A percentile compares a stretch with the other conserved stretches of the same genome.
phyloP scores from a whole-genome alignment of 2,329 filamentous ascomycete genomes.

The Allantophomopsis lycopodina region DNA sequence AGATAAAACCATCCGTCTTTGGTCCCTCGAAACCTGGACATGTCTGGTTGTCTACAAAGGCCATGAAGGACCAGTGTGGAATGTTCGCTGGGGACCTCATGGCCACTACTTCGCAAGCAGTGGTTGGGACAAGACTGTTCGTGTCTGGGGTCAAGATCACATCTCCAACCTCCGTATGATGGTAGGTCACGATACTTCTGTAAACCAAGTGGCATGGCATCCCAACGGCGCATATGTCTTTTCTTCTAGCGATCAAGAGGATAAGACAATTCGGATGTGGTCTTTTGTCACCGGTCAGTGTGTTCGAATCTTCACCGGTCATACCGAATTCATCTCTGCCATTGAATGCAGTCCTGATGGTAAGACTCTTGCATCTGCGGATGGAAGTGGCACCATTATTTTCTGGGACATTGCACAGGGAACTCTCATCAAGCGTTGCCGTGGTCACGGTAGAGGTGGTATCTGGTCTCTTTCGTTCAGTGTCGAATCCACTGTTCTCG shows the following conservation, averaged over 20 bases:
- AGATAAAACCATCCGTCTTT: slow-evolving; percentile 79
- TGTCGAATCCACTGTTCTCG: slow-evolving; percentile 79
- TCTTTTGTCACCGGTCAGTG: slow-evolving; percentile 76
- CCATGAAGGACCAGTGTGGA: slow-evolving; percentile 81
- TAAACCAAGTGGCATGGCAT: slow-evolving; percentile 89
- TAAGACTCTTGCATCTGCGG: slow-evolving; percentile 80
- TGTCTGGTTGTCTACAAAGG: slow-evolving; percentile 90
- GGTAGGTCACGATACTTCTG: slow-evolving; percentile 82
- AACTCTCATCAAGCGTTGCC: slow-evolving; percentile 77
- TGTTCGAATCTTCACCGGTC: slow-evolving; percentile 83
- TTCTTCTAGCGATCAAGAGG: slow-evolving; percentile 70
- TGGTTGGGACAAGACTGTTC: slow-evolving; percentile 79
- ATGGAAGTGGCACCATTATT: slow-evolving; percentile 78
- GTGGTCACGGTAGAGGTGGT: slow-evolving; percentile 84
- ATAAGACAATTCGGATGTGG: slow-evolving; percentile 97
- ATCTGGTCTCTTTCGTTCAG: slow-evolving; percentile 92
- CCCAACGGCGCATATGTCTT: slow-evolving; percentile 90
- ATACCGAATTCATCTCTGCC: slow-evolving; percentile 75
- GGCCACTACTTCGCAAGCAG: slow-evolving; percentile 90
- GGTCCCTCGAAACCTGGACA: slow-evolving; percentile 87
- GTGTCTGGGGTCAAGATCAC: slow-evolving; percentile 86
- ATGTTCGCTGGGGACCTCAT: slow-evolving; percentile 79
- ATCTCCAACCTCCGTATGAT: slow-evolving; percentile 80
- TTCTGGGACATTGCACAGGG: slow-evolving; percentile 91
- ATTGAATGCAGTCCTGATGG: slow-evolving; percentile 80